phyloP scores from a whole-genome alignment of 2,329 filamentous ascomycete genomes.

The Penicillium verrucosum region DNA sequence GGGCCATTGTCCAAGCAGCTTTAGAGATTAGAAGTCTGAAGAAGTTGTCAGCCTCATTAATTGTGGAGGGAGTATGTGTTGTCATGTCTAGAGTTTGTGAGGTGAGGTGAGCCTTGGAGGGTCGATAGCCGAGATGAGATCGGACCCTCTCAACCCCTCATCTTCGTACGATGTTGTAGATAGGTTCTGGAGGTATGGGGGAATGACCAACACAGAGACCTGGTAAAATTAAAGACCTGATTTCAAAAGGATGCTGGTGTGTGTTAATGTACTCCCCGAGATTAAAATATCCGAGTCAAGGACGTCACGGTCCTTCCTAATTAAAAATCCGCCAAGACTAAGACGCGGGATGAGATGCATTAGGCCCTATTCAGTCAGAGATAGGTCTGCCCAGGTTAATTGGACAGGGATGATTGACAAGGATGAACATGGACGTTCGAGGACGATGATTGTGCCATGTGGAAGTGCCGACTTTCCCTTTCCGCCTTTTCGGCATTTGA shows the following conservation, averaged over 20 bases:
- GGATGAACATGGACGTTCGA: too few species aligned
- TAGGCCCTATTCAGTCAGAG: not conserved
- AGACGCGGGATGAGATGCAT: slow-evolving; percentile 1
- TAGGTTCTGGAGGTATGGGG: not conserved
- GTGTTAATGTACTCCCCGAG: not conserved
- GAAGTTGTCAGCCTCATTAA: slow-evolving; percentile 1
- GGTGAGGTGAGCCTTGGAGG: not conserved
- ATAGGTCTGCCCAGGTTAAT: not conserved
- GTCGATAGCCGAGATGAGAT: not conserved
- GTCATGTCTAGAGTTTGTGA: not conserved
- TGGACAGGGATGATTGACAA: too few species aligned
- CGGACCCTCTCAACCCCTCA: too few species aligned
- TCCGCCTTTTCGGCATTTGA: not conserved
- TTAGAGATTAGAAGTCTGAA: not conserved
- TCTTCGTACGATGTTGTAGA: too few species aligned
- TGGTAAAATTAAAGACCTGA: not conserved
- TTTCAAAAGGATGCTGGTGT: not conserved
- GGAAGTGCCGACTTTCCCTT: not conserved
- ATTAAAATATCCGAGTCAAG: not conserved
- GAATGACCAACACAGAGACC: not conserved
- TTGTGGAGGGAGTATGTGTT: not conserved
- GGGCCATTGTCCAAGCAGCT: not conserved
- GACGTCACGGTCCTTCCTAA: not conserved
- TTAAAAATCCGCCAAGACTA: not conserved
- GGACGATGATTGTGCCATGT: not conserved